Evolutionary conservation across 805 yeast genomes (phyloP), one percentile per base, ranked within the genome.

Genomic region (Ogataea polymorpha): DNA sequence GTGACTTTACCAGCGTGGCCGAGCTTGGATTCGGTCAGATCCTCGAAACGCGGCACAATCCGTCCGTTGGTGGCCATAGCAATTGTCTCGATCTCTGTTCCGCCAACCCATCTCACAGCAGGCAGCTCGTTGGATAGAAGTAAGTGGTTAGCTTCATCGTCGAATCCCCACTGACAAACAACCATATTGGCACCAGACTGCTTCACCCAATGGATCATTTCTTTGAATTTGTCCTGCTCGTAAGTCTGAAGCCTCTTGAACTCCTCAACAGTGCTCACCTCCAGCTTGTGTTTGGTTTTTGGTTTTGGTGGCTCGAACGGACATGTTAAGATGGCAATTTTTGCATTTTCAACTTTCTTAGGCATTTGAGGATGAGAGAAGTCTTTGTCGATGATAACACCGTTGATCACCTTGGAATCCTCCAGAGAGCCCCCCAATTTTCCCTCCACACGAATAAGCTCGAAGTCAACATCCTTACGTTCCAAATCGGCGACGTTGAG

Each of bases 231-330:
- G 49, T 83, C 81, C 54, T 84, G 91, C 71, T 93, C 99, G 65
- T 93, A 93, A 38, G 77, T 78, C 70, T 95, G 99, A 61, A 93
- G 75, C 49, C 79, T 83, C 63, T 84, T 78, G 69, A 90, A 93
- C 67, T 93, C 99, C 57, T 90, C 97, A 15, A 89, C 96, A n/a
- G 85, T 68, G 12, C 91, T 78, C 49, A 91, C 91, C 62, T 91
- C 96, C 56, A 91, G 74, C 74, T 91, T 91, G 70, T 91, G 99
- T 69, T 93, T 93, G 17, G 99, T 93, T 71, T 93, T 93, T 53
- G 99, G 99, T 70, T 93, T 93, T 56, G 99, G 99, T 29, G 99
- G 99, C 72, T 93, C 99, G 61, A 93, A 93, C 55, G 99, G 98
- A 71, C 98, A 91, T 2, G 99, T 93, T 61, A 93, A 74, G 51